Evolutionary conservation across 2,329 filamentous ascomycete species (phyloP), one percentile per base, ranked within the genome.

Genomic region (Thielaviopsis populi): DNA sequence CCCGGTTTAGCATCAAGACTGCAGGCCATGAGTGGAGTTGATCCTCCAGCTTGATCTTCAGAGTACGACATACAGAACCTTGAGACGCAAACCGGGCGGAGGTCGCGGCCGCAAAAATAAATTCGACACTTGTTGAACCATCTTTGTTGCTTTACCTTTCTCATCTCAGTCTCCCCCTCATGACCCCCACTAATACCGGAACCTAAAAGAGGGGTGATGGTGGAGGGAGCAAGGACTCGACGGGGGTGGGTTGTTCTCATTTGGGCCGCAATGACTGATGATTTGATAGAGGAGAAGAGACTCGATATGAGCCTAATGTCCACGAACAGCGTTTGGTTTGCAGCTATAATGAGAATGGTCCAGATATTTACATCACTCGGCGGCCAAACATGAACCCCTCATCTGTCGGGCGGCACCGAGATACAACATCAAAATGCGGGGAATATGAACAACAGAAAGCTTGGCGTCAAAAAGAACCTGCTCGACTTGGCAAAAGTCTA

Each of bases 121-220:
- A 30, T 13, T 10, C 46, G 50, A 33, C 24, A 33, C 24, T 27
- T 56, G 50, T n/a, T 5, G 8, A 33, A 17, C 27, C n/a, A 7
- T 27, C 46, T 24, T 7, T 15, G 24, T 24, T 15, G 19, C 8
- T 27, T 50, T 8, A 24, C 46, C 10, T 27, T 50, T 19, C 8
- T 46, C 15, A 15, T 6, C n/a, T 46, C n/a, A 6, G 11, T 42
- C 11, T 42, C n/a, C 22, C 48, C 22, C 10, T 37, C 33, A 37
- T 1, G 33, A 37, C 48, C 27, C 50, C 50, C 50, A 56, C 50
- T n/a, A 27, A 56, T 56, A 56, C 50, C 50, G 50, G n/a, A 56
- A 56, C 50, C 50, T n/a, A 56, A 56, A 56, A 56, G 50, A 56
- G 50, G 50, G 50, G 50, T 33, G 50, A 30, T 56, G 27, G 30